phyloP scores from a whole-genome alignment of 495 filamentous ascomycete genomes.

The Daldinia grandis region DNA sequence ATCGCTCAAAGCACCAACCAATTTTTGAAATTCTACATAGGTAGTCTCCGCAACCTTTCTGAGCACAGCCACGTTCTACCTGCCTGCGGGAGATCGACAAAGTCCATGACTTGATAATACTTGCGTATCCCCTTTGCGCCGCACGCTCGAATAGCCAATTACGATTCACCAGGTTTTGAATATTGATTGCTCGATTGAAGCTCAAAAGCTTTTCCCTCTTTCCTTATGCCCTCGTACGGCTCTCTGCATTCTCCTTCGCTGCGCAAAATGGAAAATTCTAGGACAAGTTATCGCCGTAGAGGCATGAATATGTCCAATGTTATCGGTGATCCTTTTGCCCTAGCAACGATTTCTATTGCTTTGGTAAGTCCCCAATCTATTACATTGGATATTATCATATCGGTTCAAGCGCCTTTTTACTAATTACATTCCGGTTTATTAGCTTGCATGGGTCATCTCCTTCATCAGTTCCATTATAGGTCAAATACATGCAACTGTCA shows the following conservation, averaged over 20 bases:
- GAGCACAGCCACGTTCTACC: conserved; percentile 36
- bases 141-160: conserved; percentile 29
- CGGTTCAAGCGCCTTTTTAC: conserved; percentile 1
- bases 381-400: neutral
- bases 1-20: conserved; percentile 4
- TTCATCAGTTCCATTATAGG: conserved; percentile 87
- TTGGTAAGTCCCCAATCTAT: conserved; percentile 66
- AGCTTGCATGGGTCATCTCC: conserved; percentile 95
- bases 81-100: conserved; percentile 22
- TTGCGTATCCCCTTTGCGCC: conserved; percentile 25
- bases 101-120: conserved; percentile 21
- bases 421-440: conserved; percentile 41
- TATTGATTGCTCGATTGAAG: conserved; percentile 21
- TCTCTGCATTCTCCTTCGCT: conserved; percentile 77
- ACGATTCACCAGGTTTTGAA: conserved; percentile 24
- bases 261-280: conserved; percentile 78
- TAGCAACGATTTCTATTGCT: conserved; percentile 92
- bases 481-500: conserved; percentile 50
- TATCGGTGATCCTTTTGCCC: conserved; percentile 93
- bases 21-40: conserved; percentile 5
- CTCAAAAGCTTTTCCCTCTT: conserved; percentile 33
- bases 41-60: conserved; percentile 16
- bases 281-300: conserved; percentile 64
- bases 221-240: conserved; percentile 77
- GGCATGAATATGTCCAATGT: conserved; percentile 84